phyloP scores from a whole-genome alignment of 2,329 filamentous ascomycete genomes.

The Stagonosporopsis tanaceti region DNA sequence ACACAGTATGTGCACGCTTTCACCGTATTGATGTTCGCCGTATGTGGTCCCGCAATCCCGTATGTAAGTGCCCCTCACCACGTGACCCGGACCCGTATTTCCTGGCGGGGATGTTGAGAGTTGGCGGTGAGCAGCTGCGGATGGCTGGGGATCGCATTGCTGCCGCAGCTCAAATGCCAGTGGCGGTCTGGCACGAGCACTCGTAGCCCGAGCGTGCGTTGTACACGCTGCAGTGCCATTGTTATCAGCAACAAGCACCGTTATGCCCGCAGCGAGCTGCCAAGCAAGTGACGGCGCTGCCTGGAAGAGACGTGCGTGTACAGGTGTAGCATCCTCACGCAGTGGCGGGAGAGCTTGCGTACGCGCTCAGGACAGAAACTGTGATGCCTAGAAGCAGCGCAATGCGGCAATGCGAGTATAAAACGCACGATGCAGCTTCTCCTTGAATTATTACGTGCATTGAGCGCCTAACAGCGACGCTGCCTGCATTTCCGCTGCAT shows the following conservation, averaged over 20 bases:
- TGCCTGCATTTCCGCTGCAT: conserved; percentile 22
- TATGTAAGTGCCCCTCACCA: conserved; percentile 42
- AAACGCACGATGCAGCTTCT: conserved; percentile 12
- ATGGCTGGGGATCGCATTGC: conserved; percentile 41
- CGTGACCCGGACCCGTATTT: conserved; percentile 31
- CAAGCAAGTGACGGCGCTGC: conserved; percentile 41
- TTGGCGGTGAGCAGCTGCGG: conserved; percentile 47
- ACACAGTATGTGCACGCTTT: neutral
- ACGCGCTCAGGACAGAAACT: conserved; percentile 23
- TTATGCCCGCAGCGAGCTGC: conserved; percentile 16
- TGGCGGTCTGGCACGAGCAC: conserved; percentile 30
- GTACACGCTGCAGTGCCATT: conserved; percentile 25
- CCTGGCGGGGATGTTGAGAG: conserved; percentile 30
- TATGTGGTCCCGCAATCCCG: conserved; percentile 15
- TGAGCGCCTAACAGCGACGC: conserved; percentile 6
- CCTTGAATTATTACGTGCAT: conserved; percentile 10
- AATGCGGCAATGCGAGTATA: conserved; percentile 22
- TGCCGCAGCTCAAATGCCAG: conserved; percentile 24
- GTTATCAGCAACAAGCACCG: conserved; percentile 6
- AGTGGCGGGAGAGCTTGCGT: conserved; percentile 50
- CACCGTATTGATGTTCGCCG: conserved; percentile 11
- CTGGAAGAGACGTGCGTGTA: conserved; percentile 27
- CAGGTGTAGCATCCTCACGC: conserved; percentile 28
- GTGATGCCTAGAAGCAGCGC: conserved; percentile 24
- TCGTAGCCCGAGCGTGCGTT: conserved; percentile 32